Evolutionary conservation across 2,329 filamentous ascomycete genomes (phyloP).

Genomic region (Aspergillus proliferans): DNA sequence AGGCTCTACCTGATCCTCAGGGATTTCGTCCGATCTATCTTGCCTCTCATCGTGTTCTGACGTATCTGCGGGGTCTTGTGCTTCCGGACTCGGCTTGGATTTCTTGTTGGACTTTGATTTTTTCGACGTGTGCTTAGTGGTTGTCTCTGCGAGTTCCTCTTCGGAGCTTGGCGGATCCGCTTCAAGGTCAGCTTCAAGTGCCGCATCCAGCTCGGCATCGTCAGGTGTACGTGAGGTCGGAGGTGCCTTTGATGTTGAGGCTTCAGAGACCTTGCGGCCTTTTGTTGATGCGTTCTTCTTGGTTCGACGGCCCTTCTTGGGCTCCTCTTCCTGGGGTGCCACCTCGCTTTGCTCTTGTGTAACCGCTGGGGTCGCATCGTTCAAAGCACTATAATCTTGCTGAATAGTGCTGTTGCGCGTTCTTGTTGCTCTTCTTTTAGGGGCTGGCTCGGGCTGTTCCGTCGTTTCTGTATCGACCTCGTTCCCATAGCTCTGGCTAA

Average conservation of each 20-base stretch:
- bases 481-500: slow-evolving; percentile 28
- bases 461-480: slow-evolving; percentile 8
- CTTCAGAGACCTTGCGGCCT: slow-evolving; percentile 46
- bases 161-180: slow-evolving; percentile 47
- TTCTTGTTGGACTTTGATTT: slow-evolving; percentile 27
- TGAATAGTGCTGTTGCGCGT: slow-evolving; percentile 45
- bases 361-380: slow-evolving; percentile 36
- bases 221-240: slow-evolving; percentile 45
- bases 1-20: slow-evolving; percentile 2
- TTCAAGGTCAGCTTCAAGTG: slow-evolving; percentile 60
- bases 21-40: slow-evolving; percentile 6
- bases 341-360: slow-evolving; percentile 13
- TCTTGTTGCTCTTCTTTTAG: slow-evolving; percentile 55
- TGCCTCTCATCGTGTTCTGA: slow-evolving; percentile 2
- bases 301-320: slow-evolving; percentile 42
- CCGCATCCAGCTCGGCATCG: slow-evolving; percentile 61
- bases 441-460: slow-evolving; percentile 35
- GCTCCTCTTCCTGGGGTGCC: slow-evolving; percentile 21
- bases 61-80: neutral
- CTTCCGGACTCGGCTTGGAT: slow-evolving; percentile 14
- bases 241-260: slow-evolving; percentile 44
- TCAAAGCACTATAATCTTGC: slow-evolving; percentile 24
- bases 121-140: slow-evolving; percentile 16
- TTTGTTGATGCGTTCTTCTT: slow-evolving; percentile 37
- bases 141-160: slow-evolving; percentile 26